phyloP scores from a whole-genome alignment of 2,329 filamentous ascomycete genomes.

The Arthroderma sp. region DNA sequence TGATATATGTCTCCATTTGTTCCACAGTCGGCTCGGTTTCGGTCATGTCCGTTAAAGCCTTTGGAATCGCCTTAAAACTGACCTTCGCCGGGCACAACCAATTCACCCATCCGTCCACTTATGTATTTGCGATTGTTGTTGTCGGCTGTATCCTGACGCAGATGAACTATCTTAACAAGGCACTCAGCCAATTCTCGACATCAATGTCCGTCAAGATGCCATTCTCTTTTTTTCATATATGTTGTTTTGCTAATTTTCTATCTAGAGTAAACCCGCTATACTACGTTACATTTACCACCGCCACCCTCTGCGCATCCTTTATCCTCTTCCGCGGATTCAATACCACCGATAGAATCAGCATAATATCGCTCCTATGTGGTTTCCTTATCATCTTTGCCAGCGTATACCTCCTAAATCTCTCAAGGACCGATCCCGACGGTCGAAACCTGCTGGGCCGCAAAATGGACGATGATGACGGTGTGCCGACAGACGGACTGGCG shows the following conservation, averaged over 20 bases:
- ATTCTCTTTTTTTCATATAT: background rate
- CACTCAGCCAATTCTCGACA: slow-evolving; percentile 87
- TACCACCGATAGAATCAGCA: slow-evolving; percentile 82
- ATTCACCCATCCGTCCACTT: slow-evolving; percentile 87
- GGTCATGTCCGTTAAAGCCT: slow-evolving; percentile 98
- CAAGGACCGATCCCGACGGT: slow-evolving; percentile 77
- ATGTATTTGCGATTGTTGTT: slow-evolving; percentile 91
- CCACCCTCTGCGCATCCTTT: slow-evolving; percentile 85
- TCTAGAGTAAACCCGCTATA: slow-evolving; percentile 83
- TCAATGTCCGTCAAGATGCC: slow-evolving; percentile 60
- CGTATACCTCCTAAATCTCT: slow-evolving; percentile 93
- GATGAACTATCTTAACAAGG: slow-evolving; percentile 99
- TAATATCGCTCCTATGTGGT: slow-evolving; percentile 78
- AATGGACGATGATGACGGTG: slow-evolving; percentile 53
- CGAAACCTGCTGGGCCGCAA: slow-evolving; percentile 50
- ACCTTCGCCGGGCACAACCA: slow-evolving; percentile 90
- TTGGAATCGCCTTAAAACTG: slow-evolving; percentile 92
- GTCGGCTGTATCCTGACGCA: slow-evolving; percentile 90
- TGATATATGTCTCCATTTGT: slow-evolving; percentile 95
- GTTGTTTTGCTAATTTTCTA: slow-evolving; percentile 17
- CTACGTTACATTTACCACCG: slow-evolving; percentile 95
- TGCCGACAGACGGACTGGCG: slow-evolving; percentile 83
- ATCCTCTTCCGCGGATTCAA: slow-evolving; percentile 95
- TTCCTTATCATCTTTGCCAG: slow-evolving; percentile 93
- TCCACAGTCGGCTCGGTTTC: slow-evolving; percentile 93